Evolutionary conservation across 2,329 filamentous ascomycete genomes (phyloP).

Genomic region (Zymoseptoria brevis): DNA sequence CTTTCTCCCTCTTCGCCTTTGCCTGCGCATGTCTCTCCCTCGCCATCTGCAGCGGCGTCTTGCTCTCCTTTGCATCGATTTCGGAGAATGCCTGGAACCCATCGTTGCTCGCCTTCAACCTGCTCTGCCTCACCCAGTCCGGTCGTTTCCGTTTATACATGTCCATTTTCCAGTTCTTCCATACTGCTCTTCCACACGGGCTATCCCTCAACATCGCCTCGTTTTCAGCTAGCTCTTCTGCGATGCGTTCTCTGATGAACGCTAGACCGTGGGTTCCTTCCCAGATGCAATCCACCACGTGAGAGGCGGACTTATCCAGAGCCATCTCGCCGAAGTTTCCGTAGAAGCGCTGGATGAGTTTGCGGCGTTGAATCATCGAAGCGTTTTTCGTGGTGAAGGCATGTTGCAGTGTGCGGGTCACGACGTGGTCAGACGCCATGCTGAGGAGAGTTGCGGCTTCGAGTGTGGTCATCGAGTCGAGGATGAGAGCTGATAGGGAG

Average conservation of each 20-base stretch:
- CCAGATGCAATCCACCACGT: conserved; percentile 61
- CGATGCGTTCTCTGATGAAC: conserved; percentile 60
- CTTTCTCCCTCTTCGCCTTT: conserved; percentile 31
- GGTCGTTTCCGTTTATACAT: conserved; percentile 54
- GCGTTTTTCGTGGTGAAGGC: conserved; percentile 50
- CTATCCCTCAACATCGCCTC: conserved; percentile 57
- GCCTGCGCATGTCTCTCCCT: conserved; percentile 48
- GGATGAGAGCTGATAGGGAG: conserved; percentile 59
- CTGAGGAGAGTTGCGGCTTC: conserved; percentile 45
- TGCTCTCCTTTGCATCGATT: conserved; percentile 25
- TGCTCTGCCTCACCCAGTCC: conserved; percentile 58
- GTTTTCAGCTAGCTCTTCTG: conserved; percentile 52
- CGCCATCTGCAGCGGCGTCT: conserved; percentile 49
- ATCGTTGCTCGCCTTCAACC: conserved; percentile 44
- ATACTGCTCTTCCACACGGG: conserved; percentile 58
- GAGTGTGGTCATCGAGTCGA: conserved; percentile 48
- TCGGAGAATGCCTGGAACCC: conserved; percentile 46
- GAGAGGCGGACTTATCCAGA: conserved; percentile 55
- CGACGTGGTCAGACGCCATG: conserved; percentile 55
- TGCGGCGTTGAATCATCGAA: conserved; percentile 51
- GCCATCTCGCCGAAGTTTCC: conserved; percentile 54
- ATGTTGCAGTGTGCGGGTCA: conserved; percentile 57
- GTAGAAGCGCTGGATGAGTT: conserved; percentile 56
- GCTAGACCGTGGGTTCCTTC: conserved; percentile 54
- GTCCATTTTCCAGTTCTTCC: conserved; percentile 69